phyloP scores from a whole-genome alignment of 352 stramenopile genomes.

The Phytophthora litchii region DNA sequence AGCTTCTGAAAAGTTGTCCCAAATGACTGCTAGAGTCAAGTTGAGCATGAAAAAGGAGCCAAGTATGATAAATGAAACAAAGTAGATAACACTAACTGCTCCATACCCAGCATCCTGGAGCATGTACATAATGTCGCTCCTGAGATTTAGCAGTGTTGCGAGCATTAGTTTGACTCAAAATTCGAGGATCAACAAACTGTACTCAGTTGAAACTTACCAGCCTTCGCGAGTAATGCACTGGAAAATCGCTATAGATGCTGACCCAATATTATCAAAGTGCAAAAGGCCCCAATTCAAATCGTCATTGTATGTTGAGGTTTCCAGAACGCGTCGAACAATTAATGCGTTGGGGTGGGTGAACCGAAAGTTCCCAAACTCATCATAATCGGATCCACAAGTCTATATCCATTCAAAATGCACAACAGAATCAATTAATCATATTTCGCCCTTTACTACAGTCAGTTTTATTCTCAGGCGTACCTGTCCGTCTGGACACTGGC shows the following conservation, averaged over 20 bases:
- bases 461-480: conserved; percentile 12
- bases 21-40: conserved; percentile 90
- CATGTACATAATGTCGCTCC: conserved; percentile 72
- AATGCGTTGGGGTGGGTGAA: conserved; percentile 55
- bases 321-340: conserved; percentile 45
- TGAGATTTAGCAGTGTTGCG: conserved; percentile 9
- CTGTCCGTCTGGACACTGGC: conserved; percentile 45
- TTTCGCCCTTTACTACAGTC: neutral
- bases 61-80: conserved; percentile 88
- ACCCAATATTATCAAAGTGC: conserved; percentile 90
- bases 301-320: conserved; percentile 57
- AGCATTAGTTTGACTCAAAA: neutral
- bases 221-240: conserved; percentile 92
- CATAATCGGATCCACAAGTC: conserved; percentile 71
- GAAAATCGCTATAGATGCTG: conserved; percentile 87
- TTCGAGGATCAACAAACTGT: neutral
- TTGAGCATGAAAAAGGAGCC: conserved; percentile 93
- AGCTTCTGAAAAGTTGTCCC: conserved; percentile 74
- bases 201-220: conserved; percentile 60
- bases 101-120: conserved; percentile 59
- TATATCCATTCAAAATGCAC: conserved; percentile 15
- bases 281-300: conserved; percentile 88
- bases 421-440: conserved; percentile 5
- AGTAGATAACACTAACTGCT: conserved; percentile 72
- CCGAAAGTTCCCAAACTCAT: conserved; percentile 62